A percentile compares a stretch with the other conserved stretches of the same genome.
Conservation (phyloP, 345 rosid genomes). For the Odontarrhena argentea region DNA sequence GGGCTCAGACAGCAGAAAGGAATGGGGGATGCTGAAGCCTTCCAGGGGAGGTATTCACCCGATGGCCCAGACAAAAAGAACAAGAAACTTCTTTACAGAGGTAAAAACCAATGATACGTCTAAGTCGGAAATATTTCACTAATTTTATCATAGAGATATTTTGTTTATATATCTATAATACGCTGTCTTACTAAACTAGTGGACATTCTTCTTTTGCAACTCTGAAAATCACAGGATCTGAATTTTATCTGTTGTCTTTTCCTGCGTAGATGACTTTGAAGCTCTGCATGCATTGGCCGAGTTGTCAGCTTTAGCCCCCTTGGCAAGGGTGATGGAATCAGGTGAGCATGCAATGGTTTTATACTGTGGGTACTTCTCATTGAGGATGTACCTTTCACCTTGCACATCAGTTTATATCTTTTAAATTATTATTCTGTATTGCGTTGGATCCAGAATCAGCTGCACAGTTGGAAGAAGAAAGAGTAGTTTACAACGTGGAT, state of each 20-base stretch:
- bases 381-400: constrained; percentile 18
- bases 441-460: constrained; percentile 59
- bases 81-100: constrained; percentile 62
- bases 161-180: constrained; percentile 11
- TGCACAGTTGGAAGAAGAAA: constrained; percentile 63
- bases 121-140: background rate
- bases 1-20: constrained; percentile 49
- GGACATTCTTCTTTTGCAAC: constrained; percentile 8
- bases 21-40: constrained; percentile 45
- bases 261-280: constrained; percentile 62
- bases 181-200: constrained; percentile 1
- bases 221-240: constrained; percentile 4
- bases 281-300: constrained; percentile 72
- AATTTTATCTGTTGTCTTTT: constrained; percentile 23
- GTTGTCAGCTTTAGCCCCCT: constrained; percentile 53
- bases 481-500: constrained; percentile 42
- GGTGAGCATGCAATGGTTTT: constrained; percentile 47
- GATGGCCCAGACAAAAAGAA: constrained; percentile 46
- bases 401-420: constrained; percentile 6
- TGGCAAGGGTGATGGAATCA: constrained; percentile 57
- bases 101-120: constrained; percentile 38
- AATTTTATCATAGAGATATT: constrained; percentile 19
- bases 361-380: background rate
- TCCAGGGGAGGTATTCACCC: constrained; percentile 46
- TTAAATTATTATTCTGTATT: constrained; percentile 22